phyloP scores from a whole-genome alignment of 2,329 filamentous ascomycete genomes.

The Botrytis galanthina region DNA sequence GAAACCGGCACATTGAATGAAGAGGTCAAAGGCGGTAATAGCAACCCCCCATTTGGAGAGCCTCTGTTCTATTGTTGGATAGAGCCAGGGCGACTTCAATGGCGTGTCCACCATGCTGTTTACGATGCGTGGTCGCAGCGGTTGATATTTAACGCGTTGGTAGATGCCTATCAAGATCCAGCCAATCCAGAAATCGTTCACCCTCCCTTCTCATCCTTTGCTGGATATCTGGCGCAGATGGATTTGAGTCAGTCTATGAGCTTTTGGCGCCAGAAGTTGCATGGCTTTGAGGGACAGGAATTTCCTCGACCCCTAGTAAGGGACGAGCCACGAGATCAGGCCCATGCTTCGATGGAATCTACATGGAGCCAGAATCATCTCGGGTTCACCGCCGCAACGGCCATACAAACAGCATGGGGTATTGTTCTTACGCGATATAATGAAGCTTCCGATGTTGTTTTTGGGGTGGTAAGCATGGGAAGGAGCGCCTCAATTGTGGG shows the following conservation, averaged over 20 bases:
- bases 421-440: slow-evolving; percentile 42
- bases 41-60: not conserved
- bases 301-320: not conserved
- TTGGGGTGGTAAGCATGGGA: slow-evolving; percentile 45
- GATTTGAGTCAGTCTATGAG: not conserved
- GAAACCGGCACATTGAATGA: not conserved
- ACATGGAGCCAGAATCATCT: not conserved
- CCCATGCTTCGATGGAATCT: not conserved
- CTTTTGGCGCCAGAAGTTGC: not conserved
- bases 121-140: not conserved
- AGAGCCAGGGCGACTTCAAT: not conserved
- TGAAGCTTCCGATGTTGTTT: slow-evolving; percentile 41
- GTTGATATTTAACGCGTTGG: not conserved
- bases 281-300: not conserved
- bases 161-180: not conserved
- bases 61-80: not conserved
- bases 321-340: not conserved
- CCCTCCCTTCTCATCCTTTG: not conserved
- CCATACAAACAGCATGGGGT: slow-evolving; percentile 40
- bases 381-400: not conserved
- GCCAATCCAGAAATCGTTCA: not conserved
- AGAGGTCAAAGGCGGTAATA: not conserved
- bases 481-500: slow-evolving; percentile 37
- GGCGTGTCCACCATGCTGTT: not conserved
- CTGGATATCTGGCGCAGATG: not conserved